phyloP scores from a whole-genome alignment of 805 yeast genomes.

The Saccharomycopsis synnaedendra region DNA sequence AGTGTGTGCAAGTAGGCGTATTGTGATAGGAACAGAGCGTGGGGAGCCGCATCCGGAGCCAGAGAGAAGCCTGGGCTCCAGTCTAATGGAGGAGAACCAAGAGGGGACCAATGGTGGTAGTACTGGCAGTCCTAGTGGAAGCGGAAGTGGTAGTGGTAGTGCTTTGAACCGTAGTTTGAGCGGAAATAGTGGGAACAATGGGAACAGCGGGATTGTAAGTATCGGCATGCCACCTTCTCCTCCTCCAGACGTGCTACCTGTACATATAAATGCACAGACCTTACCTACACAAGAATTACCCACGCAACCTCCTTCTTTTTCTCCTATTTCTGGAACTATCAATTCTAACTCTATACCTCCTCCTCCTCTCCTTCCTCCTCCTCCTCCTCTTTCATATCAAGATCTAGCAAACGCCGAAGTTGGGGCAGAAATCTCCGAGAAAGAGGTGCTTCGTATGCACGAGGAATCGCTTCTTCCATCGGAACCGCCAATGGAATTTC shows the following conservation, averaged over 20 bases:
- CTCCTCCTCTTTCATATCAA: not conserved
- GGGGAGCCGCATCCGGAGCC: not conserved
- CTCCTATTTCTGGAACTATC: not conserved
- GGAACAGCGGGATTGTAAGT: not conserved
- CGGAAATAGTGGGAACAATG: not conserved
- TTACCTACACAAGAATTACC: no score
- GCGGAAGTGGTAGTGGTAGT: no score
- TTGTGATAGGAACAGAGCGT: slow-evolving; percentile 71
- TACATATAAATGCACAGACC: no score
- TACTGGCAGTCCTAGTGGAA: no score
- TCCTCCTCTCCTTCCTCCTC: slow-evolving; percentile 2
- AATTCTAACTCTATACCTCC: slow-evolving; percentile 3
- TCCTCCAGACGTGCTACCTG: no score
- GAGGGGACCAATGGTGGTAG: not conserved
- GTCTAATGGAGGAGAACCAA: not conserved
- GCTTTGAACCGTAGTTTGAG: not conserved
- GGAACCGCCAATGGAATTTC: slow-evolving; percentile 26
- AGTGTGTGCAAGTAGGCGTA: slow-evolving; percentile 69
- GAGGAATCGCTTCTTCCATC: slow-evolving; percentile 59
- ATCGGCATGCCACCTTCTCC: not conserved
- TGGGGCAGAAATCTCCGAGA: slow-evolving; percentile 32
- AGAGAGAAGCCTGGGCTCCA: no score
- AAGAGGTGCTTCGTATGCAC: slow-evolving; percentile 39
- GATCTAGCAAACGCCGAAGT: not conserved
- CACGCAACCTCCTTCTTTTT: not conserved